Conservation (phyloP, 2,329 filamentous ascomycete genomes). For the Exophiala alcalophila region DNA sequence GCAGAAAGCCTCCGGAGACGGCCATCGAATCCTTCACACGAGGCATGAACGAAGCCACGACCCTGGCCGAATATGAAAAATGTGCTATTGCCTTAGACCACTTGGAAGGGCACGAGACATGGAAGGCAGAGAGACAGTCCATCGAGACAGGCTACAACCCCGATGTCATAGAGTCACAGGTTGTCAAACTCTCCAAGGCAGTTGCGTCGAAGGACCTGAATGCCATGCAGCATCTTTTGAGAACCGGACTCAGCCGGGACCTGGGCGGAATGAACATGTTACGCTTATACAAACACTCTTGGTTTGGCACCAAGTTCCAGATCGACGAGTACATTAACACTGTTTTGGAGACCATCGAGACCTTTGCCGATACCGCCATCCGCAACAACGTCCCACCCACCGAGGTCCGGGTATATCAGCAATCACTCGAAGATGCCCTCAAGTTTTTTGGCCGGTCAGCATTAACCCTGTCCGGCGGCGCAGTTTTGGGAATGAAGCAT, state of each 20-base stretch:
- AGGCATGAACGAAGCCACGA: constrained; percentile 56
- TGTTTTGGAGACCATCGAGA: constrained; percentile 68
- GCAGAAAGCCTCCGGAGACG: constrained; percentile 20
- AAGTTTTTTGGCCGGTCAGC: constrained; percentile 65
- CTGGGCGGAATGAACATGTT: constrained; percentile 83
- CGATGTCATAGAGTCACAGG: constrained; percentile 64
- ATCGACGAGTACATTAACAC: constrained; percentile 86
- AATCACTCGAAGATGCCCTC: constrained; percentile 26
- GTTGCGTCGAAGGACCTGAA: constrained; percentile 67
- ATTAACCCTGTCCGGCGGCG: constrained; percentile 77
- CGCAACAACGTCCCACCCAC: constrained; percentile 14
- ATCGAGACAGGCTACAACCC: constrained; percentile 65
- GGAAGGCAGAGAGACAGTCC: constrained; percentile 68
- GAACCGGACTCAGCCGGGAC: constrained; percentile 75
- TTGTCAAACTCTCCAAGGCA: constrained; percentile 72
- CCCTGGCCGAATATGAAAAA: constrained; percentile 68
- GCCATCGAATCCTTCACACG: constrained; percentile 9
- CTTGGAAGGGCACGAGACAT: constrained; percentile 74
- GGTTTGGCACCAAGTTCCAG: constrained; percentile 79
- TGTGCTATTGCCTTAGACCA: constrained; percentile 74
- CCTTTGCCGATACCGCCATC: constrained; percentile 63
- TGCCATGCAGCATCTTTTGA: constrained; percentile 74
- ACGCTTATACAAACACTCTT: constrained; percentile 76
- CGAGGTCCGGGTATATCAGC: constrained; percentile 22
- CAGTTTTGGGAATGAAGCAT: constrained; percentile 88